Evolutionary conservation across 371 early-diverging fungal genomes (phyloP), one percentile per base, ranked within the genome.

Genomic region (Apophysomyces trapeziformis): DNA sequence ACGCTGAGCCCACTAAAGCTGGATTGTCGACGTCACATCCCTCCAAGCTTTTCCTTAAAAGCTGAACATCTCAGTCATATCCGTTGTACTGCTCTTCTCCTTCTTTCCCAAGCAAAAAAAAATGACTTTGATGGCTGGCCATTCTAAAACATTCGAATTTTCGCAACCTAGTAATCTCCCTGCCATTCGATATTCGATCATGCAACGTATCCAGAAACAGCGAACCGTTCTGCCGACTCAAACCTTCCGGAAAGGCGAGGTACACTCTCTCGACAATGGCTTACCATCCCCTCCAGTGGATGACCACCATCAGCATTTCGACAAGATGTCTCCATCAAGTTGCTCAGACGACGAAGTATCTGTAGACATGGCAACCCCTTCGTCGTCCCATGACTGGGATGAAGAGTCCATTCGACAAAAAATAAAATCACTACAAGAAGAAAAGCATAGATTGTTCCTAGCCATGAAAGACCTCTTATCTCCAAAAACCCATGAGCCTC

Each of bases 281-380:
- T 54, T 79, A 26, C 79, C 79, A 39, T 79, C 79, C 36, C 79
- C 79, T 60, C 79, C 79, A 32, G 70, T 74, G 38, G 79, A 79
- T 50, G 54, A 50, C 7, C 54, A 18, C 21, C 54, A 50, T 21
- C 54, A 50, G 21, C 54, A 50, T 50, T 50, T 50, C 21, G 54
- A 21, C 7, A 50, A 54, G 66, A 21, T 74, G 70, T 57, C 58
- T 39, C 37, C 65, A 64, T 57, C 72, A 72, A 57, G 26, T 57
- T 44, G 58, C 45, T 14, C 50, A 46, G 59, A 65, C 45, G 57
- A 65, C 14, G 65, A 63, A 36, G 54, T 16, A 18, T 13, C 63
- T 38, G 36, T 46, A 45, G 44, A 46, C 12, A 61, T 46, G 12
- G 46, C 66, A 35, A n/a, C 50, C 35, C 14, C 67, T 32, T 8